phyloP scores from a whole-genome alignment of 352 stramenopile genomes.

The Pythium utonaiense region DNA sequence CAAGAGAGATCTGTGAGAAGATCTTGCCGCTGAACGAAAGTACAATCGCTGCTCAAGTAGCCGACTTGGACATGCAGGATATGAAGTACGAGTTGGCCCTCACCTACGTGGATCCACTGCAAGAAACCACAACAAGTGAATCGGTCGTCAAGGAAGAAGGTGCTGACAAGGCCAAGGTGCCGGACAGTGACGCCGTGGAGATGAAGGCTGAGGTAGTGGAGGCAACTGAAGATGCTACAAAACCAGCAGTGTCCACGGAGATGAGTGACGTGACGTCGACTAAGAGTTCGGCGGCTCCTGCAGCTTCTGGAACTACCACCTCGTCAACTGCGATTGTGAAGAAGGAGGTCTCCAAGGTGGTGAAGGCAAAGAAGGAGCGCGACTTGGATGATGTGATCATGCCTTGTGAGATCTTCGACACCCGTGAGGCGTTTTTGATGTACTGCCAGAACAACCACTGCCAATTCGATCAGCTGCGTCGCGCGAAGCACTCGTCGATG shows the following conservation, averaged over 20 bases:
- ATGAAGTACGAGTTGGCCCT: conserved; percentile 70
- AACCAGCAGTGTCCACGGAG: neutral
- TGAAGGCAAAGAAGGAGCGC: conserved; percentile 30
- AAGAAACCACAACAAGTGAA: conserved; percentile 10
- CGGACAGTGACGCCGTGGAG: conserved; percentile 15
- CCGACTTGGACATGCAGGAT: conserved; percentile 76
- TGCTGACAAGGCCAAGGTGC: conserved; percentile 23
- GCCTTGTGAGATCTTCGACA: conserved; percentile 96
- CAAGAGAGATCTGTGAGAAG: conserved; percentile 55
- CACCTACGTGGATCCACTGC: conserved; percentile 47
- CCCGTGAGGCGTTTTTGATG: conserved; percentile 87
- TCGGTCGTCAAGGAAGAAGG: conserved; percentile 20
- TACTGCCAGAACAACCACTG: conserved; percentile 90
- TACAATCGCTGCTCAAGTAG: conserved; percentile 47
- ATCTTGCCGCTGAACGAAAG: conserved; percentile 66
- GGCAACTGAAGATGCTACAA: neutral
- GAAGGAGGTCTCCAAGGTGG: conserved; percentile 40
- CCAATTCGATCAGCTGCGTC: conserved; percentile 86
- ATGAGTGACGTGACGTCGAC: conserved; percentile 5
- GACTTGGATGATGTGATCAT: conserved; percentile 92
- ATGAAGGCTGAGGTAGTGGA: conserved; percentile 14
- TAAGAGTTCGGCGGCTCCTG: neutral
- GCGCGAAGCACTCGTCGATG: conserved; percentile 89
- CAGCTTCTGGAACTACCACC: neutral
- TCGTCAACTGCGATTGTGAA: conserved; percentile 18